Base-by-base conservation (phyloP, 768 basidiomycete genomes). In the Tephrocybe sp. region DNA sequence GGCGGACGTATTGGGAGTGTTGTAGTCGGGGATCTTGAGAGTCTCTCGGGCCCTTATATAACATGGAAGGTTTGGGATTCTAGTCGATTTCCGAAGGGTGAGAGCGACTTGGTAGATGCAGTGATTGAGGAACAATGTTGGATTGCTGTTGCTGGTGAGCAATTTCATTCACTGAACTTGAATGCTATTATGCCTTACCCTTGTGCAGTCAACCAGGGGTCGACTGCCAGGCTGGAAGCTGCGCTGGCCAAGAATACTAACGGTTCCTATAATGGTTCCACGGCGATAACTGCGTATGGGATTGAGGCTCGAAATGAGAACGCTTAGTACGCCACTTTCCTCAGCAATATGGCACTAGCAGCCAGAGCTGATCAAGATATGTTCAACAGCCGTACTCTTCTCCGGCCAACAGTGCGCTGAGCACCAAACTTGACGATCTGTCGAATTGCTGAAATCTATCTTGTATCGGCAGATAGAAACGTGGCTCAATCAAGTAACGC, bases 121-220 rank as follows among this genome's bases (percentile, higher is more conserved):
- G 54, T 82, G n/a, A 52, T 74, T 26, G 58, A 79, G 36, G 70
- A 82, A 48, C 62, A 61, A 19, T 69, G 64, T 33, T 82, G 80
- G 80, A 64, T 64, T 2, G 76, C 76, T 11, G 63, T 81, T 16
- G 64, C 71, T 9, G 65, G 80, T 77, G 58, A 54, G 71, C n/a
- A 12, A 33, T 39, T 32, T 23, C 39, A 23, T 49, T 17, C 9
- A 26, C 1, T 22, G n/a, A 13, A 39, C 19, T 4, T 11, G 9
- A 2, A 26, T 23, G 19, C 23, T 7, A n/a, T 16, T 7, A n/a
- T 16, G 14, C 30, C 42, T 40, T 33, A 13, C 22, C n/a, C 50
- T 16, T 45, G 30, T 33, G 33, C 38, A 65, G 67, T 68, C 26
- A 71, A 70, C 44, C 54, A 61, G 1, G 59, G 54, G 16, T 69